Base-by-base conservation (phyloP, 2,329 filamentous ascomycete genomes). In the Ambrosiella beaveri region DNA sequence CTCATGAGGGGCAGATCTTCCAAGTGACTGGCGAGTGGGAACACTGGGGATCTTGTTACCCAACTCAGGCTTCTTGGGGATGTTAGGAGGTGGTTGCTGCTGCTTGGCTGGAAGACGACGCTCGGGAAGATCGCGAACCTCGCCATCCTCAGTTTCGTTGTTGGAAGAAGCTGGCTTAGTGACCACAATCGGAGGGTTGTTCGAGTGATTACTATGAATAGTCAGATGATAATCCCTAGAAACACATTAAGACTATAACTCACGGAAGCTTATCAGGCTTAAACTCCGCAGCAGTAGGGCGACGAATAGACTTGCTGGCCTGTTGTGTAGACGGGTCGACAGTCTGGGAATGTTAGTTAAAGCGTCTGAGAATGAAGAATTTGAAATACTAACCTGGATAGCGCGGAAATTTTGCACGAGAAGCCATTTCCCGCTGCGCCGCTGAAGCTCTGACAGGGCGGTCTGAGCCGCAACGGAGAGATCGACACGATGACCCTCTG, bases 381-480 rank as follows among this genome's bases (percentile, higher is more conserved):
- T 12, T 54, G 51, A 15, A 15, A 17, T 62, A 69, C 71, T 68
- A 63, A 86, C 83, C 62, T 77, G 74, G 63, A 81, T 83, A 61
- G 78, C 74, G 44, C 80, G 74, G 71, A 90, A 91, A 47, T 81
- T 82, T 65, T 87, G 84, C 41, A 87, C 82, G 68, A 86, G 77
- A 38, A 88, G 77, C 84, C 85, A 89, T 66, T 79, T 77, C 49
- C 77, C 73, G 63, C 85, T 79, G 61, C 79, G 74, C 64, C 78
- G 82, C 66, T 82, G 82, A 57, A 91, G 73, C 61, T 84, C 81
- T 13, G 82, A 86, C 64, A 85, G 75, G 17, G 86, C 77, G 12
- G 85, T 86, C 64, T 82, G 81, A 0, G 85, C 85, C 7, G 85
- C 80, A 15, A 88, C 81, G 49, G 86, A 82, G 51, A 91, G 71